Percentiles rank a stretch among this genome's conserved stretches.
Conservation (phyloP, 257 asterid genomes). For the Leptodermis oblonga region DNA sequence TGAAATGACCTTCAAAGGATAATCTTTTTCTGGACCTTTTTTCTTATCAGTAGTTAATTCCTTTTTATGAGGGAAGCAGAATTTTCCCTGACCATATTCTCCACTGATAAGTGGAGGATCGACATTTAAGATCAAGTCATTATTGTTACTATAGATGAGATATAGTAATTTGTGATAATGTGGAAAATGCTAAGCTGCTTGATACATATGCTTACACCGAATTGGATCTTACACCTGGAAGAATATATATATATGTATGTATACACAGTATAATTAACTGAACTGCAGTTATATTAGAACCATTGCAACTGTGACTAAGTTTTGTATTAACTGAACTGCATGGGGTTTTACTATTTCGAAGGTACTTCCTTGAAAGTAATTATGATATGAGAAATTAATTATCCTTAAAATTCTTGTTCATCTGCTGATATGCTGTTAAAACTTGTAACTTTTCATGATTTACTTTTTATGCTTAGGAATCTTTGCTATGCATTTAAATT, state of each 20-base stretch:
- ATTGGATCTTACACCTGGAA: background rate
- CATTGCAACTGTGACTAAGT: background rate
- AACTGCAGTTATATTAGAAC: background rate
- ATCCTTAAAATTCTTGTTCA: background rate
- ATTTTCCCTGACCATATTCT: background rate
- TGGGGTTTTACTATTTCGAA: background rate
- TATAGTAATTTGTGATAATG: background rate
- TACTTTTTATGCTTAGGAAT: background rate
- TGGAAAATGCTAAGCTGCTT: background rate
- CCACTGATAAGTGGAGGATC: too few species aligned
- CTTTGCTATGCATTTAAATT: background rate
- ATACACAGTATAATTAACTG: background rate
- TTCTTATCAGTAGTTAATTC: background rate
- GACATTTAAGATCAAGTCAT: background rate
- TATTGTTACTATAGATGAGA: background rate
- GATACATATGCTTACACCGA: background rate
- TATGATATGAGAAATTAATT: background rate
- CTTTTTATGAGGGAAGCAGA: background rate
- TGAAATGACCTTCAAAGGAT: background rate
- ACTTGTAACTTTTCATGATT: background rate
- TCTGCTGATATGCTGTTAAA: background rate
- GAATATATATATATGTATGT: background rate
- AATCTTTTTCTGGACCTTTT: too few species aligned
- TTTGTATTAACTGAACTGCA: background rate
- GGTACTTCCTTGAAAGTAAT: background rate